Percentiles rank a stretch among this genome's conserved stretches.
phyloP scores from a whole-genome alignment of 805 yeast genomes.

The Starmera quercuum region DNA sequence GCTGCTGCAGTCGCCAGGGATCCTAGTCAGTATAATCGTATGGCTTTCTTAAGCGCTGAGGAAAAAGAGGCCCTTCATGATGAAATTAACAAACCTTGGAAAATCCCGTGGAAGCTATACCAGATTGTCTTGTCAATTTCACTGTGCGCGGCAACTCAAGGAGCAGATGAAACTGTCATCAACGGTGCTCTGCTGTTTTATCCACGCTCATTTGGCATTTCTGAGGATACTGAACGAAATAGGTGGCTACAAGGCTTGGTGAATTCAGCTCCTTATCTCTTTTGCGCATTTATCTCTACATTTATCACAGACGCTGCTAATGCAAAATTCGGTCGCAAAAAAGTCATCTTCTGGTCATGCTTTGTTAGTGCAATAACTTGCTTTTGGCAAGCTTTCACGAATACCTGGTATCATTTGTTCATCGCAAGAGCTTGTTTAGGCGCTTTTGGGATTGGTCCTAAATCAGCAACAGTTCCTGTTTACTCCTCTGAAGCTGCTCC shows the following conservation, averaged over 20 bases:
- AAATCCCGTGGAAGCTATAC: conserved; percentile 34
- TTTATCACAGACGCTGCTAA: conserved; percentile 60
- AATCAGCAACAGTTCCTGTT: conserved; percentile 71
- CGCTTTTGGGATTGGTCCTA: conserved; percentile 58
- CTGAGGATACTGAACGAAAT: conserved; percentile 34
- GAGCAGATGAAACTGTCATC: conserved; percentile 73
- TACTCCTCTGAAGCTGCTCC: conserved; percentile 64
- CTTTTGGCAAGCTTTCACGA: conserved; percentile 59
- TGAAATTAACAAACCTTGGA: conserved; percentile 41
- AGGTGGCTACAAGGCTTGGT: conserved; percentile 56
- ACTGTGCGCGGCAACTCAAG: conserved; percentile 73
- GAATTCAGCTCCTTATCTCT: conserved; percentile 65
- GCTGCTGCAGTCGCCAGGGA: conserved; percentile 64
- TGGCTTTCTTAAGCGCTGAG: conserved; percentile 46
- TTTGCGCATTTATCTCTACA: conserved; percentile 52
- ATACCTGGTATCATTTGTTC: conserved; percentile 60
- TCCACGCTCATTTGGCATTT: conserved; percentile 47
- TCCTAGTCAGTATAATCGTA: conserved; percentile 49
- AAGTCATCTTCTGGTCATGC: conserved; percentile 61
- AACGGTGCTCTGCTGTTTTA: conserved; percentile 66
- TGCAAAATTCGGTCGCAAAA: conserved; percentile 50
- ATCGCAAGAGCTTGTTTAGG: conserved; percentile 61
- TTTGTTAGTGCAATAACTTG: conserved; percentile 53
- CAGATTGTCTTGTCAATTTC: conserved; percentile 60
- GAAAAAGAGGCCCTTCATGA: conserved; percentile 43